Conservation (phyloP, 192 early-diverging fungal species). For the Coemansia sp. region DNA sequence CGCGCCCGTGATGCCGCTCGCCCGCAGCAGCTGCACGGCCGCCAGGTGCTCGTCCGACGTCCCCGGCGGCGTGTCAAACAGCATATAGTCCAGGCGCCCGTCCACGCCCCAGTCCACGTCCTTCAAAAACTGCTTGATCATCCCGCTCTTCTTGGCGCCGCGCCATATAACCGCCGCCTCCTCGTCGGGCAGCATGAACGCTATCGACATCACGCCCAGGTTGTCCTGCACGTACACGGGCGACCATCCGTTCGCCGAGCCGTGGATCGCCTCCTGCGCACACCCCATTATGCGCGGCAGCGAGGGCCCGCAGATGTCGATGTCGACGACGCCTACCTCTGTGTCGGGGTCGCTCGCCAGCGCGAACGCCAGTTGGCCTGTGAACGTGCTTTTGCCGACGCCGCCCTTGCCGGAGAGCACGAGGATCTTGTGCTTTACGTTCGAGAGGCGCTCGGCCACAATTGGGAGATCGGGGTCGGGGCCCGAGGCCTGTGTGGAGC, state of each 20-base stretch:
- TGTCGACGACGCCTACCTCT: slow-evolving; percentile 86
- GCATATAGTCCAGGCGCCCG: slow-evolving; percentile 74
- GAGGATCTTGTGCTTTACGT: slow-evolving; percentile 80
- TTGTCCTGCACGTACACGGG: slow-evolving; percentile 79
- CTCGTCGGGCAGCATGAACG: slow-evolving; percentile 83
- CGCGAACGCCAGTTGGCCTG: slow-evolving; percentile 83
- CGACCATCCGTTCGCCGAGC: slow-evolving; percentile 75
- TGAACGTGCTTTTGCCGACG: slow-evolving; percentile 93
- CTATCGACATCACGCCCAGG: slow-evolving; percentile 87
- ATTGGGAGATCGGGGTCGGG: slow-evolving; percentile 75
- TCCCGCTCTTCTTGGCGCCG: slow-evolving; percentile 88
- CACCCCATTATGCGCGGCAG: slow-evolving; percentile 93
- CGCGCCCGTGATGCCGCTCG: slow-evolving; percentile 80
- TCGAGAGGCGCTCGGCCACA: slow-evolving; percentile 61
- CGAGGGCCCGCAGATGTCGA: slow-evolving; percentile 96
- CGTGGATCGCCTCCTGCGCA: slow-evolving; percentile 78
- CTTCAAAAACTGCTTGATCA: slow-evolving; percentile 93
- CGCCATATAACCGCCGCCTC: slow-evolving; percentile 96
- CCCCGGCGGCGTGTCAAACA: slow-evolving; percentile 96
- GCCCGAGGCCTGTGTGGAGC: slow-evolving; percentile 71
- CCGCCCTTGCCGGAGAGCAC: slow-evolving; percentile 97
- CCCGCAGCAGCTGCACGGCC: slow-evolving; percentile 73
- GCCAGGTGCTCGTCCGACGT: slow-evolving; percentile 97
- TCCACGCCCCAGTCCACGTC: slow-evolving; percentile 87
- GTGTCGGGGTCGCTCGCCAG: slow-evolving; percentile 48